Evolutionary conservation across 2,329 filamentous ascomycete genomes (phyloP), one percentile per base, ranked within the genome.

Genomic region (Fusarium haematococcum): DNA sequence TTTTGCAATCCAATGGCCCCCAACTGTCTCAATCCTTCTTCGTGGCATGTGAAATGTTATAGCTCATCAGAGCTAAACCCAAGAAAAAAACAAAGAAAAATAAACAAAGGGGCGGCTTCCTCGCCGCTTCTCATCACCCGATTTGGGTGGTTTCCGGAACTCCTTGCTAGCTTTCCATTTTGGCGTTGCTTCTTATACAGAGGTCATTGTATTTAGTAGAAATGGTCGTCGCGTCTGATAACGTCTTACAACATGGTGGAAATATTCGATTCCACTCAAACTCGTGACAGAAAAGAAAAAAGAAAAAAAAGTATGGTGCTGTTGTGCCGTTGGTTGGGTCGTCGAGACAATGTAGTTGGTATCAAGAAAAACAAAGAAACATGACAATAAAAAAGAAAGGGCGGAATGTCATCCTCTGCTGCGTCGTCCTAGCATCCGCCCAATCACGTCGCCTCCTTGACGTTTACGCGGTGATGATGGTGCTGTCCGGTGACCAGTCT

Each of bases 381-480:
- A 48, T 60, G 50, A 20, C 37, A 20, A 52, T 20, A 50, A 23
- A 25, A 23, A 45, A 32, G 14, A 39, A 63, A 56, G 48, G n/a
- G 14, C 27, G 16, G n/a, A 45, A 32, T 52, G 61, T 65, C 43
- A 58, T 76, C 75, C 78, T 65, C 73, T 73, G 60, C 78, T 81
- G 33, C 80, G 78, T 20, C 82, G 78, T 20, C 83, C 82, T 18
- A 85, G 76, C 71, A 86, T 81, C 23, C 83, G 80, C 25, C 81
- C 82, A 58, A 85, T 79, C 6, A 85, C 80, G 59, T 84, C 83
- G 32, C 75, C 75, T 35, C 77, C 80, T 63, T 75, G 77, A 41
- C 80, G 78, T 70, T 81, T 82, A 13, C 75, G 76, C 9, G 78
- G 72, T 43, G 77, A 77, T 13, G 76, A 75, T 25, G 76, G 77